Percentiles rank a stretch among this genome's conserved stretches.
Evolutionary conservation across 192 early-diverging fungal species (phyloP).

Genomic region (Pilaira anomala): DNA sequence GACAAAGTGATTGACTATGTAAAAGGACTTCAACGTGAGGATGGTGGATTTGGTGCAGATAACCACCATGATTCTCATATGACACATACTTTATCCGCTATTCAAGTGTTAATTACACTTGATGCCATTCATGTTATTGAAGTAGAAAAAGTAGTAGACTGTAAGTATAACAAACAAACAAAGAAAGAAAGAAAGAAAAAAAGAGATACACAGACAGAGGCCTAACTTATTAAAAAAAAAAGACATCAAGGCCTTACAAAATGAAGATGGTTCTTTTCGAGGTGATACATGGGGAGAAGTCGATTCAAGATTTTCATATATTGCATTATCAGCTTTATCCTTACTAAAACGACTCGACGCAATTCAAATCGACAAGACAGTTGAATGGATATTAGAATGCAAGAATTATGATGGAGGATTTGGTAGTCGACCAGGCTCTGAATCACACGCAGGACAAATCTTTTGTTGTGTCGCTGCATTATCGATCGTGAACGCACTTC

Average conservation of each 20-base stretch:
- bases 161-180: constrained; percentile 57
- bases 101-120: constrained; percentile 82
- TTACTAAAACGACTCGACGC: constrained; percentile 67
- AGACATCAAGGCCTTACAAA: constrained; percentile 67
- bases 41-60: constrained; percentile 94
- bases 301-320: constrained; percentile 92
- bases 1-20: constrained; percentile 80
- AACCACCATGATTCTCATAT: constrained; percentile 87
- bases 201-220: no score
- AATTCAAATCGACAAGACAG: constrained; percentile 61
- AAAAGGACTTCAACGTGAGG: constrained; percentile 69
- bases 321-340: constrained; percentile 74
- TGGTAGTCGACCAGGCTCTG: constrained; percentile 84
- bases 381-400: constrained; percentile 71
- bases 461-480: constrained; percentile 91
- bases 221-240: not conserved
- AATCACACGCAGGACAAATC: constrained; percentile 88
- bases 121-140: constrained; percentile 81
- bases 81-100: constrained; percentile 84
- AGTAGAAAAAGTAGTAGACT: constrained; percentile 58
- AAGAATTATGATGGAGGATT: constrained; percentile 98
- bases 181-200: not conserved
- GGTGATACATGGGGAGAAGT: constrained; percentile 94
- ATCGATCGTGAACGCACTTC: constrained; percentile 73
- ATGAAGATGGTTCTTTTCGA: constrained; percentile 71